Evolutionary conservation across 108 stramenopile genomes (phyloP).

Genomic region (Pinguiococcus pyrenoidosus): DNA sequence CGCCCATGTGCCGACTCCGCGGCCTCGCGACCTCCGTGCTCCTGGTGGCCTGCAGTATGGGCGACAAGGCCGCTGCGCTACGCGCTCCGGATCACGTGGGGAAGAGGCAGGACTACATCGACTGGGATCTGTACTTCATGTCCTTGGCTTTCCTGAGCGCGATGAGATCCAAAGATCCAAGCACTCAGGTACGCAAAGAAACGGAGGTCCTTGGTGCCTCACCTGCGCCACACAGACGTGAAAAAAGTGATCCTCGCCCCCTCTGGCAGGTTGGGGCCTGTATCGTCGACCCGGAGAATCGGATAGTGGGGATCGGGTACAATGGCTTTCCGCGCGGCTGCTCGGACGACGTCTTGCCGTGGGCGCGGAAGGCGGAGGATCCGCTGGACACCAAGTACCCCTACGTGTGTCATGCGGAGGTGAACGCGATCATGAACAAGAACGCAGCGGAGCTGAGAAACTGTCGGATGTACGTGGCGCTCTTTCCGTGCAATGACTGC

Average conservation of each 20-base stretch:
- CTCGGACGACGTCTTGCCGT: conserved; percentile 69
- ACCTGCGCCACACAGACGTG: conserved; percentile 42
- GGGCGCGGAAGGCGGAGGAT: conserved; percentile 43
- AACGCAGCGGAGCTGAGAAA: conserved; percentile 58
- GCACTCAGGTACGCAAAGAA: conserved; percentile 76
- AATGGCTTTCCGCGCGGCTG: conserved; percentile 89
- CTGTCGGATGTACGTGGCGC: conserved; percentile 59
- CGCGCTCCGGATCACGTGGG: no score
- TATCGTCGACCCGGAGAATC: conserved; percentile 47
- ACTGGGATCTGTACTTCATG: conserved; percentile 98
- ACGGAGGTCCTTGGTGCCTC: no score
- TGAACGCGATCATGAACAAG: conserved; percentile 94
- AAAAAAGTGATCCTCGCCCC: no score
- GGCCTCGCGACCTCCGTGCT: no score
- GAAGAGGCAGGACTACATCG: conserved; percentile 27
- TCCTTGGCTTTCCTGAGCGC: conserved; percentile 68
- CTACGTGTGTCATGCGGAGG: conserved; percentile 85
- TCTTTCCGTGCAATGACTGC: conserved; percentile 89
- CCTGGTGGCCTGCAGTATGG: no score
- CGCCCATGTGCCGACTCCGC: no score
- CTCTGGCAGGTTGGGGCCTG: conserved; percentile 18
- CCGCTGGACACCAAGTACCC: conserved; percentile 72
- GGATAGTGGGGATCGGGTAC: conserved; percentile 91
- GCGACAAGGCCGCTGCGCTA: no score
- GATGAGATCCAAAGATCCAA: conserved; percentile 84